Conservation (phyloP, 768 basidiomycete genomes). For the Mrakia gelida region DNA sequence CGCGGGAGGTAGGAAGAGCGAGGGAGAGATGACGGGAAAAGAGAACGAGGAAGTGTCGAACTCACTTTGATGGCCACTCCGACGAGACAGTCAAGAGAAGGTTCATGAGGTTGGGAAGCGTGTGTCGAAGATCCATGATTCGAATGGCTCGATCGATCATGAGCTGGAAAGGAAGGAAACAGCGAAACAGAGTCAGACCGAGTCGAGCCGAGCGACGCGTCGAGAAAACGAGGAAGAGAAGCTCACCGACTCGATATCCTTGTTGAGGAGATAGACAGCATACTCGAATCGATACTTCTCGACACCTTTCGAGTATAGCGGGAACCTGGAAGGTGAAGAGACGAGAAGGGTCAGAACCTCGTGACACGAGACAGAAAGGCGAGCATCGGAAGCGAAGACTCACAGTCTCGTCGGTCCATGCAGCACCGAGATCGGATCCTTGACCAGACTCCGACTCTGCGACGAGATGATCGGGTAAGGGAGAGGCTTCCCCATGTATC, state of each 20-base stretch:
- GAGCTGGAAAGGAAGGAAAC: slow-evolving; percentile 53
- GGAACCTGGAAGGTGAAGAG: slow-evolving; percentile 61
- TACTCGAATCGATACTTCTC: slow-evolving; percentile 97
- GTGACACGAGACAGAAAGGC: too few relatives aligned
- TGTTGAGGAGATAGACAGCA: slow-evolving; percentile 92
- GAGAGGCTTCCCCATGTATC: slow-evolving; percentile 60
- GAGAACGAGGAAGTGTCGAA: background rate
- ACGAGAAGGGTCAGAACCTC: background rate
- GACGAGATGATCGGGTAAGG: slow-evolving; percentile 86
- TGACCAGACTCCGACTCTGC: slow-evolving; percentile 84
- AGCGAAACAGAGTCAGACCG: slow-evolving; percentile 10
- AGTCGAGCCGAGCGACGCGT: background rate
- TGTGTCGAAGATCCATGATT: slow-evolving; percentile 89
- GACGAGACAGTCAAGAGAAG: slow-evolving; percentile 73
- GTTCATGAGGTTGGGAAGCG: slow-evolving; percentile 93
- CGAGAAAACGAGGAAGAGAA: background rate
- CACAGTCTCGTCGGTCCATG: slow-evolving; percentile 82
- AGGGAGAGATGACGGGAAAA: background rate
- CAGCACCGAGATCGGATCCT: slow-evolving; percentile 90
- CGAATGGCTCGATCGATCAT: slow-evolving; percentile 86
- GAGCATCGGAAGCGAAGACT: slow-evolving; percentile 38
- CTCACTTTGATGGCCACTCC: background rate
- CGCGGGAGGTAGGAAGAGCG: too few relatives aligned
- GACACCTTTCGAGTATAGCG: slow-evolving; percentile 87
- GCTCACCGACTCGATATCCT: slow-evolving; percentile 87